Base-by-base conservation (phyloP, 352 stramenopile genomes). In the Globisporangium perplexum region DNA sequence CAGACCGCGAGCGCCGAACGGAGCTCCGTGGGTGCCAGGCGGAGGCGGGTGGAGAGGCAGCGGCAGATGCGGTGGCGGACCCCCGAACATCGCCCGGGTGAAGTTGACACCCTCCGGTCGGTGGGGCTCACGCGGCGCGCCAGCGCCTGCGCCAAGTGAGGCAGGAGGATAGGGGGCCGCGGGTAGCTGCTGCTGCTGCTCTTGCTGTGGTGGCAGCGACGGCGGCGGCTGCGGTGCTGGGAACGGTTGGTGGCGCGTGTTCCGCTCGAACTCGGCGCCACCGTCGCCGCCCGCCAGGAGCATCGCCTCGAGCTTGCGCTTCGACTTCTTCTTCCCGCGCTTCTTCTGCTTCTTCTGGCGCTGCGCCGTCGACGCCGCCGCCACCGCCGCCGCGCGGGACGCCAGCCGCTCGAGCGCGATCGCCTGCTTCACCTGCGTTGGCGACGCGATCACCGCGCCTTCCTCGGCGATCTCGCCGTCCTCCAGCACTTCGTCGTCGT, bases 401-500 rank as follows among this genome's bases (percentile, higher is more conserved):
- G 62, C 50, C 7, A 61, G 55, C 1, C 62, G 67, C 14, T 78
- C 59, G 20, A 65, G 49, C 8, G 59, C 62, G 54, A 84, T 77
- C 24, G 65, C 54, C 12, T 69, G 60, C 35, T 78, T 83, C 17
- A 82, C 59, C 24, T 67, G 51, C 15, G 63, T 63, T 7, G 65
- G 61, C 14, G 71, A 71, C 43, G 68, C 69, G n/a, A 55, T 24
- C 36, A 63, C 52, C 0, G 55, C 68, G 44, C 75, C 69, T 74
- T 85, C 79, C 66, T 90, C 77, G 47, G 80, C 78, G 49, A 89
- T 88, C 47, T 90, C 80, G 8, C 80, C 82, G 48, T 93, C 79
- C 55, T 90, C 77, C 14, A 87, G 53, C n/a, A 62, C 45, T 49
- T 78, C 63, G 28, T 57, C 57, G 33, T 38, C 33, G 33, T 18